These are phyloP conservation scores for Warburgia ugandensis DNA, from an alignment of 164 flowering plant genomes.

Conservation along the genomic window DNA sequence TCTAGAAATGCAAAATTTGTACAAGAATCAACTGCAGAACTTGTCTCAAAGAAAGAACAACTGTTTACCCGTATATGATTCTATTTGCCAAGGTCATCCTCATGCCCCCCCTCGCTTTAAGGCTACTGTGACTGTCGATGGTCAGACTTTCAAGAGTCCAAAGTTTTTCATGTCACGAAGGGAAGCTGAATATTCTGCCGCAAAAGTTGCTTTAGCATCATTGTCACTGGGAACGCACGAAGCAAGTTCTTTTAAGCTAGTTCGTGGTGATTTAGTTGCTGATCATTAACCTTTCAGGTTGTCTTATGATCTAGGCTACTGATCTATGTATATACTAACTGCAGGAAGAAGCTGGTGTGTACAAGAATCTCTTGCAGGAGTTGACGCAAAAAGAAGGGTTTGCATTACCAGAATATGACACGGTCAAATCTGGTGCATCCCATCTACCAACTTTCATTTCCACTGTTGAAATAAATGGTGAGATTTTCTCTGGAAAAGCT, in stretches of 20 bases:
- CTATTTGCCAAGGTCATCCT: conserved; percentile 47
- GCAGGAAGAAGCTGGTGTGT: conserved; percentile 34
- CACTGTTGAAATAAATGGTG: conserved; percentile 41
- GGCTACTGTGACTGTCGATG: conserved; percentile 54
- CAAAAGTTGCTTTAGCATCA: conserved; percentile 52
- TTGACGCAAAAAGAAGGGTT: conserved; percentile 40
- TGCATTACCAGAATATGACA: conserved; percentile 36
- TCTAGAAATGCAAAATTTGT: conserved; percentile 25
- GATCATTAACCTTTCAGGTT: not conserved
- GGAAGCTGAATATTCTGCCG: conserved; percentile 77
- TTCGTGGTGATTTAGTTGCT: conserved; percentile 1
- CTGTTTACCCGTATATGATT: conserved; percentile 39
- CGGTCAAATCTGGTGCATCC: conserved; percentile 28
- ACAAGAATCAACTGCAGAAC: conserved; percentile 49
- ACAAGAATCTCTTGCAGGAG: conserved; percentile 60
- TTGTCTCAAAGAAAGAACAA: conserved; percentile 44
- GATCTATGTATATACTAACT: conserved; percentile 3
- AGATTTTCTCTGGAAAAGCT: conserved; percentile 31
- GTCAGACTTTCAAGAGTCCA: conserved; percentile 40
- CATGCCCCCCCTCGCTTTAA: conserved; percentile 55
- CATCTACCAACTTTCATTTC: conserved; percentile 28
- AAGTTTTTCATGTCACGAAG: conserved; percentile 41
- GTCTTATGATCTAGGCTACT: not conserved
- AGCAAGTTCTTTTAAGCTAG: conserved; percentile 24
- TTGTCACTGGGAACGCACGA: conserved; percentile 33